These are phyloP conservation scores for Lipomyces anomalus DNA, from an alignment of 805 yeast species.

Conservation along the genomic window DNA sequence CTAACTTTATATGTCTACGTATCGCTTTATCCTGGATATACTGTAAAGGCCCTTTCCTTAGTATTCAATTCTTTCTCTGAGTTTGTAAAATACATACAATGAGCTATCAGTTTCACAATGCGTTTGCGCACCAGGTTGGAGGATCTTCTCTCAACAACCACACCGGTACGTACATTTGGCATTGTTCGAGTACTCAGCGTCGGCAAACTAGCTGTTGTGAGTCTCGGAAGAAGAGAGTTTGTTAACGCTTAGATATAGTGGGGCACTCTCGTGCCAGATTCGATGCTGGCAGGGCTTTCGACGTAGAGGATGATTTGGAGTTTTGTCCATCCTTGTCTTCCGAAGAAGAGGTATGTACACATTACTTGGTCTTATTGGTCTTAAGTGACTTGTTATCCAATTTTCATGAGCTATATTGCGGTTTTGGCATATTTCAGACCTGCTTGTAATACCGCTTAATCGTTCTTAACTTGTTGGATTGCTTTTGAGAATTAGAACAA, in stretches of 20 bases:
- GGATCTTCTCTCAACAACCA: not conserved
- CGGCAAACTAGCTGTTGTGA: too few relatives aligned
- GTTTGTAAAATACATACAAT: too few relatives aligned
- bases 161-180: not conserved
- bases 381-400: too few relatives aligned
- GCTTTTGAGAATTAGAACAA: too few relatives aligned
- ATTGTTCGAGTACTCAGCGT: not conserved
- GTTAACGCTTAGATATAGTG: slow-evolving; percentile 8
- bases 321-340: slow-evolving; percentile 49
- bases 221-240: not conserved
- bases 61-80: too few relatives aligned
- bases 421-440: too few relatives aligned
- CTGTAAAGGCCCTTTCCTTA: too few relatives aligned
- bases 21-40: too few relatives aligned
- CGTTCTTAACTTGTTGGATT: too few relatives aligned
- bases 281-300: slow-evolving; percentile 63
- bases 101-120: slow-evolving; percentile 1
- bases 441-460: too few relatives aligned
- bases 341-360: slow-evolving; percentile 23
- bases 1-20: too few relatives aligned
- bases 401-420: too few relatives aligned
- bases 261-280: slow-evolving; percentile 35
- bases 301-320: slow-evolving; percentile 63
- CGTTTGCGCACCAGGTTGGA: not conserved
- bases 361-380: slow-evolving; percentile 1